Conservation (phyloP, 176 grass and related monocot species). For the Ensete glaucum region DNA sequence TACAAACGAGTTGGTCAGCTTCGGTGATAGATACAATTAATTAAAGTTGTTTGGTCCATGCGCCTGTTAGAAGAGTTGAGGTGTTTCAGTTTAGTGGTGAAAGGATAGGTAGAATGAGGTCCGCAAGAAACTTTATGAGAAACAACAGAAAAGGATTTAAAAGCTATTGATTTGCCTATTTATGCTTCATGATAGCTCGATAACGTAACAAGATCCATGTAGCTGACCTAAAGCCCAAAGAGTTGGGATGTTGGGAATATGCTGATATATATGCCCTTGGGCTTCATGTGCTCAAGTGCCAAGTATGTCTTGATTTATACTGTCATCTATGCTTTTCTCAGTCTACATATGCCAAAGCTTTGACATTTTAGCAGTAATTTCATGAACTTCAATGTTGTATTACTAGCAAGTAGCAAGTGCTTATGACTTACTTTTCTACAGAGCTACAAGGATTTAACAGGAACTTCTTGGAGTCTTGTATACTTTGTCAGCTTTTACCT, state of each 20-base stretch:
- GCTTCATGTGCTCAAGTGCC: too few species aligned
- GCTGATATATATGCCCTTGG: not conserved
- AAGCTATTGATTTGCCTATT: not conserved
- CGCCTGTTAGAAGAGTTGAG: too few species aligned
- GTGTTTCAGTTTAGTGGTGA: too few species aligned
- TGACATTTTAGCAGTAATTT: not conserved
- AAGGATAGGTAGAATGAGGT: too few species aligned
- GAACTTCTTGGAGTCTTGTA: slow-evolving; percentile 75
- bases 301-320: not conserved
- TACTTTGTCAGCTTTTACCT: slow-evolving; percentile 99
- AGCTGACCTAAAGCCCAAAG: not conserved
- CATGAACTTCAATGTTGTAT: not conserved
- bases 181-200: not conserved
- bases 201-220: not conserved
- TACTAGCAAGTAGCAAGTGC: not conserved
- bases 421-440: slow-evolving; percentile 27
- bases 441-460: slow-evolving; percentile 86
- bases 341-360: not conserved
- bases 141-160: not conserved
- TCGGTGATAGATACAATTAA: too few species aligned
- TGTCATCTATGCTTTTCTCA: not conserved
- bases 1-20: too few species aligned
- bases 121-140: not conserved
- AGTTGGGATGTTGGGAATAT: not conserved
- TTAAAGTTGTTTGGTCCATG: too few species aligned